Percentiles rank a stretch among this genome's conserved stretches.
These are phyloP conservation scores for Hyphodiscus sp. DNA, from an alignment of 2,329 filamentous ascomycete genomes.

Conservation along the genomic window DNA sequence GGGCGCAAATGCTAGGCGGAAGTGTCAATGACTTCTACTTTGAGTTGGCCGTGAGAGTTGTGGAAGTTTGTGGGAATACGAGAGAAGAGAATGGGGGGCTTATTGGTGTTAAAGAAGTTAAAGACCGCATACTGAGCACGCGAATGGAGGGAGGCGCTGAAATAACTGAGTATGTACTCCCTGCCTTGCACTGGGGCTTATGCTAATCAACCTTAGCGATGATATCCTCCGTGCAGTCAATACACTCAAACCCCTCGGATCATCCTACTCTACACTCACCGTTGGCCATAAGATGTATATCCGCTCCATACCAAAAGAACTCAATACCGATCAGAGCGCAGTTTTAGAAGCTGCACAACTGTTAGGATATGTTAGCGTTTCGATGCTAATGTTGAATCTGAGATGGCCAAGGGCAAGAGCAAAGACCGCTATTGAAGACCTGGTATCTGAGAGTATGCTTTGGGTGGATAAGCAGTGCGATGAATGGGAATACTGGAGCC, in stretches of 20 bases:
- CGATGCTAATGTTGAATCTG: conserved; percentile 82
- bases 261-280: conserved; percentile 76
- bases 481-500: conserved; percentile 93
- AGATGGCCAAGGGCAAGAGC: conserved; percentile 78
- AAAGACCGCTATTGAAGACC: conserved; percentile 84
- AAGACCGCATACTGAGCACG: conserved; percentile 65
- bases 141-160: conserved; percentile 68
- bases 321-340: conserved; percentile 88
- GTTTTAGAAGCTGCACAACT: conserved; percentile 89
- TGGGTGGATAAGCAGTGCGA: conserved; percentile 85
- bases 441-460: conserved; percentile 81
- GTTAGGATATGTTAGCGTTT: conserved; percentile 81
- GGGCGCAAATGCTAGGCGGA: conserved; percentile 85
- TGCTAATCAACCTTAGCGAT: conserved; percentile 47
- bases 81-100: conserved; percentile 87
- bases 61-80: conserved; percentile 84
- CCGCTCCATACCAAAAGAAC: conserved; percentile 85
- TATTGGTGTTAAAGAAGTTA: conserved; percentile 76
- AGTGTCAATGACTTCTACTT: conserved; percentile 99
- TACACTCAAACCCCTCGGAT: conserved; percentile 79
- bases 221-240: conserved; percentile 86
- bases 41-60: conserved; percentile 89
- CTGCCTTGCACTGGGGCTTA: not conserved
- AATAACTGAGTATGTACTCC: conserved; percentile 61
- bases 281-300: conserved; percentile 86